phyloP scores from a whole-genome alignment of 2,329 filamentous ascomycete genomes.

The Pestalotiopsis sp. region DNA sequence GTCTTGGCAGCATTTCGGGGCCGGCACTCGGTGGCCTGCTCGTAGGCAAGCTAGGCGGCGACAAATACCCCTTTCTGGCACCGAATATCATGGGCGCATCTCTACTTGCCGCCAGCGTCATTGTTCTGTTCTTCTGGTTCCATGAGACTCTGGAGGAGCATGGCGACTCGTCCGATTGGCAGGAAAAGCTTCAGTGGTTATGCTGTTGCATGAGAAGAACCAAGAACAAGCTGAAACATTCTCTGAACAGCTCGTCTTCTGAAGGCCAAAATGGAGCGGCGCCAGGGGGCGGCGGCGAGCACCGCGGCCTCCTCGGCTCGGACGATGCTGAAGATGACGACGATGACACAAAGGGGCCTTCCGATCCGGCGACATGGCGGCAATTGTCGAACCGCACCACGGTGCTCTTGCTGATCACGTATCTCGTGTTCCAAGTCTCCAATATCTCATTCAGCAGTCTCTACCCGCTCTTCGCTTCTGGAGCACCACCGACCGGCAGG shows the following conservation, averaged over 20 bases:
- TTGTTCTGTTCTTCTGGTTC: slow-evolving; percentile 76
- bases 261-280: slow-evolving; percentile 18
- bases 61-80: slow-evolving; percentile 76
- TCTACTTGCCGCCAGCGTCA: slow-evolving; percentile 70
- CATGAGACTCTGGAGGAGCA: slow-evolving; percentile 76
- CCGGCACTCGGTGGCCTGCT: slow-evolving; percentile 87
- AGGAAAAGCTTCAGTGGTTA: slow-evolving; percentile 33
- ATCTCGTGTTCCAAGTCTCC: slow-evolving; percentile 88
- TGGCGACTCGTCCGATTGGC: slow-evolving; percentile 29
- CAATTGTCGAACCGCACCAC: slow-evolving; percentile 78
- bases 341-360: slow-evolving; percentile 40
- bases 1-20: slow-evolving; percentile 88
- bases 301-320: slow-evolving; percentile 22
- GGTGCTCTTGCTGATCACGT: slow-evolving; percentile 77
- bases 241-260: slow-evolving; percentile 24
- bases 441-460: slow-evolving; percentile 96
- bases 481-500: slow-evolving; percentile 73
- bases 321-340: slow-evolving; percentile 40
- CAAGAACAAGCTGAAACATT: slow-evolving; percentile 20
- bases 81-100: slow-evolving; percentile 80
- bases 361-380: slow-evolving; percentile 49
- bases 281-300: slow-evolving; percentile 25
- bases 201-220: slow-evolving; percentile 20
- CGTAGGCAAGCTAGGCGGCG: slow-evolving; percentile 60
- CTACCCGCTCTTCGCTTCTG: slow-evolving; percentile 89